phyloP scores from a whole-genome alignment of 306 rosid genomes.

The Hippophae rhamnoides region DNA sequence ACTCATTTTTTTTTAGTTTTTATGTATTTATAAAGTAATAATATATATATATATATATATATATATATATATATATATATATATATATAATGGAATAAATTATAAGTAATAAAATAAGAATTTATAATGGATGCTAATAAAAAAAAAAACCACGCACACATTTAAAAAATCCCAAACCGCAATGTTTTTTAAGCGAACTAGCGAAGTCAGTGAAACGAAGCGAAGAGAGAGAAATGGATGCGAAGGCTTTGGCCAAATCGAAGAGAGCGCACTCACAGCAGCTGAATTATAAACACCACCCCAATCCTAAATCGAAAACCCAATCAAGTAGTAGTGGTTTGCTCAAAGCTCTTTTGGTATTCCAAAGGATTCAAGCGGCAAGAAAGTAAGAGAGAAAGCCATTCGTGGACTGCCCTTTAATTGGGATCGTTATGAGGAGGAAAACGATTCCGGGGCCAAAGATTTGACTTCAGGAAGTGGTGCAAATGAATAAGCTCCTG shows the following conservation, averaged over 20 bases:
- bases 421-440: slow-evolving; percentile 73
- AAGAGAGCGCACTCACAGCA: slow-evolving; percentile 79
- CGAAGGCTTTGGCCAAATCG: slow-evolving; percentile 70
- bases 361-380: slow-evolving; percentile 30
- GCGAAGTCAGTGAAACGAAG: background rate
- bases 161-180: no score
- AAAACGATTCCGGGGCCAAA: slow-evolving; percentile 22
- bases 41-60: no score
- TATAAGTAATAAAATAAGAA: no score
- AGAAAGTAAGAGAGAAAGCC: slow-evolving; percentile 33
- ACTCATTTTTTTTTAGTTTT: no score
- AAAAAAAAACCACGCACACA: no score
- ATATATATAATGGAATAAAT: no score
- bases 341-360: slow-evolving; percentile 13
- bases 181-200: background rate
- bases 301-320: slow-evolving; percentile 36
- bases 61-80: no score
- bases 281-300: slow-evolving; percentile 41
- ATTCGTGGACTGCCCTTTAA: slow-evolving; percentile 44
- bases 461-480: slow-evolving; percentile 8
- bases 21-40: no score
- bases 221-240: slow-evolving; percentile 36
- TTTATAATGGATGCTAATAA: no score
- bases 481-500: slow-evolving; percentile 23
- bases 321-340: slow-evolving; percentile 16